Percentiles rank a stretch among this genome's conserved stretches.
These are phyloP conservation scores for Colletotrichum godetiae DNA, from an alignment of 2,329 filamentous ascomycete genomes.

Conservation along the genomic window DNA sequence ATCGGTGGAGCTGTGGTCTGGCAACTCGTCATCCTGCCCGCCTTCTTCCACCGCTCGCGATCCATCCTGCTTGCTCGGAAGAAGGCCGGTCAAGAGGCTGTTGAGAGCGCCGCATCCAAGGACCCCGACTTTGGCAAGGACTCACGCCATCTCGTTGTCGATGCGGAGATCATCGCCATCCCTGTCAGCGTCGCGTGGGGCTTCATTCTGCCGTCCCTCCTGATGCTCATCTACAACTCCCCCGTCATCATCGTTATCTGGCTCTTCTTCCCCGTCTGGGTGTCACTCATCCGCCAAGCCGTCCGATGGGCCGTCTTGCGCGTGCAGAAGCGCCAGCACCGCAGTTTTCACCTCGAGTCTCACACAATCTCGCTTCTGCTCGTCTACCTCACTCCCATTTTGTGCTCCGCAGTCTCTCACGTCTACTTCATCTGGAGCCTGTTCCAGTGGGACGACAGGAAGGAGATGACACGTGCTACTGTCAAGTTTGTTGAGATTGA, in stretches of 20 bases:
- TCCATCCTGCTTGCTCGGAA: slow-evolving; percentile 45
- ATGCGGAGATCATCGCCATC: slow-evolving; percentile 68
- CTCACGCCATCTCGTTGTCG: slow-evolving; percentile 51
- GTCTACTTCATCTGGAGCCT: slow-evolving; percentile 53
- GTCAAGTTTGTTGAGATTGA: slow-evolving; percentile 60
- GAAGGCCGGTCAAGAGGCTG: slow-evolving; percentile 34
- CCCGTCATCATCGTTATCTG: slow-evolving; percentile 55
- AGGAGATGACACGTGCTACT: slow-evolving; percentile 61
- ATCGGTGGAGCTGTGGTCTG: slow-evolving; percentile 62
- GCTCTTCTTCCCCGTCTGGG: slow-evolving; percentile 64
- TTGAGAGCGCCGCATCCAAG: slow-evolving; percentile 38
- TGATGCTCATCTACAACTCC: slow-evolving; percentile 57
- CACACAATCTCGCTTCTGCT: slow-evolving; percentile 49
- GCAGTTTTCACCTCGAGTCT: slow-evolving; percentile 56
- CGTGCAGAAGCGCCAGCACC: slow-evolving; percentile 37
- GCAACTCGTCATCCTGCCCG: slow-evolving; percentile 63
- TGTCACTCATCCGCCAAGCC: slow-evolving; percentile 54
- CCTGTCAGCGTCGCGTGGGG: slow-evolving; percentile 60
- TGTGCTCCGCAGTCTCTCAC: slow-evolving; percentile 57
- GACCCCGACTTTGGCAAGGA: slow-evolving; percentile 45
- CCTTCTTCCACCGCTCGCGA: slow-evolving; percentile 57
- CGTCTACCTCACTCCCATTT: slow-evolving; percentile 58
- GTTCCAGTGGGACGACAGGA: slow-evolving; percentile 55
- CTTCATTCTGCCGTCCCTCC: slow-evolving; percentile 57
- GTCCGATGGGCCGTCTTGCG: slow-evolving; percentile 43